phyloP scores from a whole-genome alignment of 345 rosid species.

The Salix udensis region DNA sequence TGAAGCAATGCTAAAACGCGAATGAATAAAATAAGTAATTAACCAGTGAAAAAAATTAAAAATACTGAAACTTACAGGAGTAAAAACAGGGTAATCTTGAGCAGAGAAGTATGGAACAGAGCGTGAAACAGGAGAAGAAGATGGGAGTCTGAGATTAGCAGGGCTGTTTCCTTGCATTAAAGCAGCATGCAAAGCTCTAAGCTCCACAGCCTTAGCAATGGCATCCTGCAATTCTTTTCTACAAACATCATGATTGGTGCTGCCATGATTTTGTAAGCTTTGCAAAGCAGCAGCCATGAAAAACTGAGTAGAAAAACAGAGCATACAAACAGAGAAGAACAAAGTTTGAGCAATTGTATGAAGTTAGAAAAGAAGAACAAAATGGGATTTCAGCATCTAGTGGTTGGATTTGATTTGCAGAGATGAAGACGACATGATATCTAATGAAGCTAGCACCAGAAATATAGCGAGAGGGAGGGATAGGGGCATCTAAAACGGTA shows the following conservation, averaged over 20 bases:
- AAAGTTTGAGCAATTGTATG: not conserved
- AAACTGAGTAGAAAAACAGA: constrained; percentile 23
- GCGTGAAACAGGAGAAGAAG: constrained; percentile 61
- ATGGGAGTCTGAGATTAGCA: constrained; percentile 42
- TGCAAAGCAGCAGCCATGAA: constrained; percentile 59
- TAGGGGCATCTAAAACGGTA: not conserved
- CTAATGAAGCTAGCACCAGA: constrained; percentile 42
- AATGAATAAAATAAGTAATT: not conserved
- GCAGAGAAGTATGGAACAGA: constrained; percentile 63
- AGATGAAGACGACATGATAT: constrained; percentile 46
- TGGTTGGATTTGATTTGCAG: constrained; percentile 35
- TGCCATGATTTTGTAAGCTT: constrained; percentile 34
- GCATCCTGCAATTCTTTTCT: constrained; percentile 69
- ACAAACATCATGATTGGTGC: constrained; percentile 32
- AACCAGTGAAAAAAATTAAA: not conserved
- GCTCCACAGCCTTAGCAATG: constrained; percentile 83
- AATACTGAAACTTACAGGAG: constrained; percentile 59
- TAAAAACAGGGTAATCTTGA: constrained; percentile 92
- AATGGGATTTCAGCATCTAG: constrained; percentile 15
- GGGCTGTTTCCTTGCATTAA: constrained; percentile 65
- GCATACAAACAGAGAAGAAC: constrained; percentile 25
- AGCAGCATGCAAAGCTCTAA: constrained; percentile 82
- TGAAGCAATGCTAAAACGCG: constrained; percentile 1
- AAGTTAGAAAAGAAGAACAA: not conserved
- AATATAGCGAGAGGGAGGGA: constrained; percentile 20